Evolutionary conservation across 2,329 filamentous ascomycete genomes (phyloP), one percentile per base, ranked within the genome.

Genomic region (Aspergillus udagawae): DNA sequence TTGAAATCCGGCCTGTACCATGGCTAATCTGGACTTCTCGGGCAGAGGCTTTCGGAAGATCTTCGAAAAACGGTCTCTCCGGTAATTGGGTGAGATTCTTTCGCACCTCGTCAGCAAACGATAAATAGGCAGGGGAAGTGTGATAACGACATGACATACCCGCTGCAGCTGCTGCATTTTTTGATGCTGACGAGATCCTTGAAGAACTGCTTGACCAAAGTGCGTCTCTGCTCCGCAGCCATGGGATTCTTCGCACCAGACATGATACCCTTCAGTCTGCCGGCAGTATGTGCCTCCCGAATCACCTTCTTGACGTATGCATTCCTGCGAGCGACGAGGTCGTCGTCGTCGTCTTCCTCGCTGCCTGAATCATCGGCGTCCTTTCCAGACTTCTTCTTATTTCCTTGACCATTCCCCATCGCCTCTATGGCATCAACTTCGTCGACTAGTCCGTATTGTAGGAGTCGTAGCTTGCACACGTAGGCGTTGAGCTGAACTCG

Each of bases 1-100:
- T 65, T 86, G 87, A 70, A 92, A 84, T 54, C 85, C 83, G 50
- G 75, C 74, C 64, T 89, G 85, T 3, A 86, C 82, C 89, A 96
- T 96, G 60, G 88, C 86, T 45, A 86, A 83, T 70, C 86, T 86
- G 38, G 94, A 86, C 73, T 95, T 96, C 49, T 82, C 75, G 49
- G 82, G 84, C 56, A 97, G 77, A 1, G 89, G 80, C 70, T 90
- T 94, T 70, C 93, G 88, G 74, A 97, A 99, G 54, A 99, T 92
- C 75, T 97, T 99, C 70, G 92, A 89, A 67, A 86, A 94, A 47
- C 89, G 84, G 68, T 99, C 93, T 73, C 96, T 97, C 65, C 93
- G 87, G 75, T 91, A 97, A 2, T 81, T 80, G 10, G 92, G 92
- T 14, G 89, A 92, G 60, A 94, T 85, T 28, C 89, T 89, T 59